Conservation (phyloP, 2,329 filamentous ascomycete genomes). For the Penicillium crustosum region DNA sequence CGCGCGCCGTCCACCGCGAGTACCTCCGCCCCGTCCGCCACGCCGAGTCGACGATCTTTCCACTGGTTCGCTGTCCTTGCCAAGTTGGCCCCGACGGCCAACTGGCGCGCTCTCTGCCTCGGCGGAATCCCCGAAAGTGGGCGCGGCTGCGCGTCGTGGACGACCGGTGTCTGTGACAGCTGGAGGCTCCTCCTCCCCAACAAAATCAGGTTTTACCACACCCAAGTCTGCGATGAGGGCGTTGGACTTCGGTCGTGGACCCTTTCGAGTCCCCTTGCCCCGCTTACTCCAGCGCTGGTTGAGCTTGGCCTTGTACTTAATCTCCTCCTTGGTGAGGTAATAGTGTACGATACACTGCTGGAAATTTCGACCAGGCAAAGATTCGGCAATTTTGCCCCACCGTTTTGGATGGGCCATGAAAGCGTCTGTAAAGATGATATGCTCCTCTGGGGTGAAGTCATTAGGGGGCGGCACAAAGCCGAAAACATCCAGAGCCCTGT, state of each 20-base stretch:
- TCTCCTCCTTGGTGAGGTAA: slow-evolving; percentile 51
- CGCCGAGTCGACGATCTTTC: slow-evolving; percentile 39
- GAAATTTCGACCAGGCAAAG: slow-evolving; percentile 47
- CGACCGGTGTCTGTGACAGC: slow-evolving; percentile 52
- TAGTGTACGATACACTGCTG: slow-evolving; percentile 53
- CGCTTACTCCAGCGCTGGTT: slow-evolving; percentile 48
- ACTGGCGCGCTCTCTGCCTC: slow-evolving; percentile 31
- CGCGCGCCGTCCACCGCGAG: slow-evolving; percentile 37
- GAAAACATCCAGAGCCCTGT: slow-evolving; percentile 45
- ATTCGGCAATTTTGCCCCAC: slow-evolving; percentile 53
- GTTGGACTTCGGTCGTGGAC: slow-evolving; percentile 47
- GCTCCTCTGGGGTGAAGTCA: slow-evolving; percentile 50
- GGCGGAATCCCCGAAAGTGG: slow-evolving; percentile 48
- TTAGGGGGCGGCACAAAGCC: slow-evolving; percentile 48
- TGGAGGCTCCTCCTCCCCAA: slow-evolving; percentile 45
- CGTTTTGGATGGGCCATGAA: slow-evolving; percentile 52
- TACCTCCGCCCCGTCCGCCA: slow-evolving; percentile 34
- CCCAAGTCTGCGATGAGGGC: slow-evolving; percentile 50
- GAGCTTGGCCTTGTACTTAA: slow-evolving; percentile 52
- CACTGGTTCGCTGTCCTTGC: slow-evolving; percentile 37
- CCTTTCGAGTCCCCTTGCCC: slow-evolving; percentile 37
- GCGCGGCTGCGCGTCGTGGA: slow-evolving; percentile 51
- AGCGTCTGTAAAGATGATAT: slow-evolving; percentile 47
- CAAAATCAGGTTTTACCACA: slow-evolving; percentile 44
- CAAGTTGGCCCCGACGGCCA: slow-evolving; percentile 35